phyloP scores from a whole-genome alignment of 768 basidiomycete species.

The Naganishia vaughanmartiniae region DNA sequence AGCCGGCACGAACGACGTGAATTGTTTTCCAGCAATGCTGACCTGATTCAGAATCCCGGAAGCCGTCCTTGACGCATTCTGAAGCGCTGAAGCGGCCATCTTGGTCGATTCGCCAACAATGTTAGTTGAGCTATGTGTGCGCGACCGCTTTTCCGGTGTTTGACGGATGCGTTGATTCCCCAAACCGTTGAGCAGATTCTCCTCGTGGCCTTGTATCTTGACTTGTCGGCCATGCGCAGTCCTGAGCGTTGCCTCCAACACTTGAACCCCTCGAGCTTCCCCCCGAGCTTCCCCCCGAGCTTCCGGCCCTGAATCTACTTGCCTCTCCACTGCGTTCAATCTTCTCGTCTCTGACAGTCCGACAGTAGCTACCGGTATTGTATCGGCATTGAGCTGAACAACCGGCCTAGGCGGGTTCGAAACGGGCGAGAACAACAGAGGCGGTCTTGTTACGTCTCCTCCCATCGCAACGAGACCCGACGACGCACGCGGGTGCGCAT shows the following conservation, averaged over 20 bases:
- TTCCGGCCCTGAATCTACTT: neutral
- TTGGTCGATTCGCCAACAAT: neutral
- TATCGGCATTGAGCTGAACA: conserved; percentile 7
- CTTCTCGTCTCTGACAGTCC: conserved; percentile 2
- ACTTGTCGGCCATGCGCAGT: neutral
- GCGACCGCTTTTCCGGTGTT: conserved; percentile 13
- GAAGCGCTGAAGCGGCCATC: conserved; percentile 5
- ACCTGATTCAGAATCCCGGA: conserved; percentile 18
- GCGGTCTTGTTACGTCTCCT: neutral
- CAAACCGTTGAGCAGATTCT: conserved; percentile 3
- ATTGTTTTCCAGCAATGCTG: conserved; percentile 24
- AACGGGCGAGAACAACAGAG: neutral
- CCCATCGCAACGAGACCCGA: conserved; percentile 9
- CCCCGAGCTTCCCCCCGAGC: neutral
- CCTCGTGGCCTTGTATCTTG: conserved; percentile 9
- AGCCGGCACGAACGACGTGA: conserved; percentile 23
- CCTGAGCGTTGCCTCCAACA: conserved; percentile 2
- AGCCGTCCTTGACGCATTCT: conserved; percentile 11
- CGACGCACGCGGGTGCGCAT: conserved; percentile 11
- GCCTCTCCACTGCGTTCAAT: neutral
- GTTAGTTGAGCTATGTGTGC: conserved; percentile 2
- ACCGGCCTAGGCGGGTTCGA: neutral
- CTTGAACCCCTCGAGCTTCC: neutral
- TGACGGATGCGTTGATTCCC: neutral
- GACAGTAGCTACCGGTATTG: conserved; percentile 18